Base-by-base conservation (phyloP, 345 rosid species). In the Dovyalis caffra region DNA sequence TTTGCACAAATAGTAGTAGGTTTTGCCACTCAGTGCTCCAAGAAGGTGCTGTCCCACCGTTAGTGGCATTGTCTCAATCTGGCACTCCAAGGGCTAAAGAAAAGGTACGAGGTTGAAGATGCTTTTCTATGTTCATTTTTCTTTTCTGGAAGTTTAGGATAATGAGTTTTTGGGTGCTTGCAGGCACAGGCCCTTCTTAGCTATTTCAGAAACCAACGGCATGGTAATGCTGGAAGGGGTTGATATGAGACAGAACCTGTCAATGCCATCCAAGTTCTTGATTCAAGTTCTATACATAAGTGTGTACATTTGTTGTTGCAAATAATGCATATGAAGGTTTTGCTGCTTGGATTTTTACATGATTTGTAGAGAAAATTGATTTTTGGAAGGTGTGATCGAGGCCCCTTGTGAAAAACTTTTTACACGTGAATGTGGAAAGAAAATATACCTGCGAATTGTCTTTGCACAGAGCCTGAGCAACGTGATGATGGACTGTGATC, bases 21-120 rank as follows among this genome's bases (percentile, higher is more conserved):
- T 85, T 87, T 80, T 90, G 92, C 81, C 88, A 83, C 78, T 74
- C 5, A 80, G 94, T 90, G 74, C 91, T 96, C 58, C 93, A 88
- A 86, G 98, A 93, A 85, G 97, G 99, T 62, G 98, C 89, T 51
- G 92, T 92, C 69, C 99, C 97, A 10, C 98, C 99, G 40, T 81
- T 96, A 28, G 95, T 93, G 82, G 97, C 92, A 21, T 83, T 96
- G 73, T 88, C 97, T 31, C 93, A 87, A 74, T 79, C 95, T 23
- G 99, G 99, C 83, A 92, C 98, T 51, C 83, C 92, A 25, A 87
- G 98, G 77, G 98, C 92, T 68, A 93, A 79, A 90, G 99, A 92
- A 77, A 96, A 96, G 97, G 99, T 93, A 73, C 8, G 0, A 29
- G 63, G 15, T 18, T 45, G 71, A 31, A 64, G 11, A 45, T 25